Base-by-base conservation (phyloP, 306 rosid species). In the Rosa persica region DNA sequence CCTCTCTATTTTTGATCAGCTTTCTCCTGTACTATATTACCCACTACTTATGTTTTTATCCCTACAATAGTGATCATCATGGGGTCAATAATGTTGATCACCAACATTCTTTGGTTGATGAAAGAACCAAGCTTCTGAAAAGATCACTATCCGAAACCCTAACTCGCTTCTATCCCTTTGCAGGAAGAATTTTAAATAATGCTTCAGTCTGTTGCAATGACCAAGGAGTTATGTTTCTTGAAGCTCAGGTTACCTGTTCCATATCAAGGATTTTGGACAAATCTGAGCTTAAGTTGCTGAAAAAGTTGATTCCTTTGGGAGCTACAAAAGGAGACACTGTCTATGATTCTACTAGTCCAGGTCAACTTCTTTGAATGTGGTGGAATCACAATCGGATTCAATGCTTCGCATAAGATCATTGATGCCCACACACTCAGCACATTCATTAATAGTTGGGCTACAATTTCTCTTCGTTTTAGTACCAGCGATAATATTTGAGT, bases 121-220 rank as follows among this genome's bases (percentile, higher is more conserved):
- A 80, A 27, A 74, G 44, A 61, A 47, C 80, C 43, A 39, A 70
- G 36, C 67, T 66, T n/a, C 87, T 92, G 0, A 88, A 86, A 72
- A 48, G 57, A 40, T 88, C 93, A 1, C 25, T 88, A 27, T 81
- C 94, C 1, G 38, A 88, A 47, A 71, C 88, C 60, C 72, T 92
- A 23, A 76, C 87, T 49, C 77, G 9, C 1, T 81, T 86, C 70
- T 88, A 82, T 76, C 92, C 90, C 0, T 70, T 89, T 0, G 89
- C 93, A 8, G 93, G 97, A 22, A 77, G 12, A 55, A 12, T 44
- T 82, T 22, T 69, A 46, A 79, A 81, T 22, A 81, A 84, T 20
- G 4, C 43, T 0, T 64, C 69, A 76, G 78, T 88, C 70, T 77
- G 81, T 2, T 88, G 91, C 71, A 79, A 84, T 38, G 91, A 87